phyloP scores from a whole-genome alignment of 2,329 filamentous ascomycete species.

The Cyclaneusma minus region DNA sequence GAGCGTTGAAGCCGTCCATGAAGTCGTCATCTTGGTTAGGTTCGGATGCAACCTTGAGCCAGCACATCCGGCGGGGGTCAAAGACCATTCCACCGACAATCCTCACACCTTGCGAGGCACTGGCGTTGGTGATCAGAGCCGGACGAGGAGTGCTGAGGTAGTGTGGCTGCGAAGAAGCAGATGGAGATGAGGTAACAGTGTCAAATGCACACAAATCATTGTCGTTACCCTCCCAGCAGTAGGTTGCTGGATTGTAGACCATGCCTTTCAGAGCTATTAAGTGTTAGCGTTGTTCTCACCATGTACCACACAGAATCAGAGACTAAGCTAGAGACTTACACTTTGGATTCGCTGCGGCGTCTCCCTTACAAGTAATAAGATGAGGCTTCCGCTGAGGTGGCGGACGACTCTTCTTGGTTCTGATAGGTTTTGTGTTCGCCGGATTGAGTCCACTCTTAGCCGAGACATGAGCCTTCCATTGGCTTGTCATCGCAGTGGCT shows the following conservation, averaged over 20 bases:
- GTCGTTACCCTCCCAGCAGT: conserved; percentile 93
- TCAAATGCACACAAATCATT: conserved; percentile 72
- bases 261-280: conserved; percentile 73
- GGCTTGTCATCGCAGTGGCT: conserved; percentile 27
- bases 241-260: conserved; percentile 81
- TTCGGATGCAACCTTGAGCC: conserved; percentile 61
- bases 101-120: conserved; percentile 70
- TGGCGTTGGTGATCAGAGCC: conserved; percentile 84
- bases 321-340: conserved; percentile 37
- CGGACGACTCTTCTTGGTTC: conserved; percentile 38
- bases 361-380: conserved; percentile 72
- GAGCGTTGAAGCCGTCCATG: conserved; percentile 49
- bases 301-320: conserved; percentile 5
- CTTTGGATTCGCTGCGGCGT: conserved; percentile 59
- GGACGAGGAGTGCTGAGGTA: conserved; percentile 40
- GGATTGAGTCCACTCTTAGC: conserved; percentile 26
- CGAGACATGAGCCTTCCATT: conserved; percentile 20
- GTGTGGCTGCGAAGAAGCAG: conserved; percentile 40
- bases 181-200: conserved; percentile 36
- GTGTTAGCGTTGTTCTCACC: conserved; percentile 1
- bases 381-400: conserved; percentile 61
- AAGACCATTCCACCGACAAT: conserved; percentile 98
- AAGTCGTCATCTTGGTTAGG: conserved; percentile 34
- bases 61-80: conserved; percentile 93
- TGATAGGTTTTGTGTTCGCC: conserved; percentile 28